Evolutionary conservation across 2,329 filamentous ascomycete genomes (phyloP).

Genomic region (Ceratocystis alfenasii): DNA sequence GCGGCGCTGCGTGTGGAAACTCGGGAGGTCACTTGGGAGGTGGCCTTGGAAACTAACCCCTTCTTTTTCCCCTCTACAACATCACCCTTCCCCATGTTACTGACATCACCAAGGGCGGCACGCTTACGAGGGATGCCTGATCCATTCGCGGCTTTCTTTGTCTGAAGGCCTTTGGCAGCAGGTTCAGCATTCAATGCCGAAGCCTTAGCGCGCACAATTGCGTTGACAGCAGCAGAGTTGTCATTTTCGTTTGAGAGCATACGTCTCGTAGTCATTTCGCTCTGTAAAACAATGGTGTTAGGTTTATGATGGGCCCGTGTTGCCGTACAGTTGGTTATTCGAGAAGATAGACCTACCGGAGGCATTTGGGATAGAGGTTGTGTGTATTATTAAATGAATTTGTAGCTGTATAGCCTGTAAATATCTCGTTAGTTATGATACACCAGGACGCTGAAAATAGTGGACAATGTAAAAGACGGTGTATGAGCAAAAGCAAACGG

Average conservation of each 20-base stretch:
- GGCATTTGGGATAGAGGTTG: constrained; percentile 28
- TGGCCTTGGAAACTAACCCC: constrained; percentile 63
- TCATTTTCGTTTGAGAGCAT: constrained; percentile 85
- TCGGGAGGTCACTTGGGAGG: constrained; percentile 66
- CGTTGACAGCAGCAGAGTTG: constrained; percentile 69
- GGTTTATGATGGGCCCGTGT: not conserved
- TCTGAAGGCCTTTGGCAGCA: constrained; percentile 47
- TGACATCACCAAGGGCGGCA: constrained; percentile 81
- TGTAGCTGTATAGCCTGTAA: constrained; percentile 1
- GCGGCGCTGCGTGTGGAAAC: constrained; percentile 45
- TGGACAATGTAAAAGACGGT: not conserved
- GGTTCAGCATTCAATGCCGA: constrained; percentile 55
- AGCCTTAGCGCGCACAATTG: constrained; percentile 85
- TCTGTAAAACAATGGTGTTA: constrained; percentile 10
- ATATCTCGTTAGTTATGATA: not conserved
- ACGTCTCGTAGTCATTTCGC: constrained; percentile 34
- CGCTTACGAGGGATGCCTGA: constrained; percentile 54
- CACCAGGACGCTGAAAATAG: not conserved
- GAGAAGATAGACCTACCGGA: constrained; percentile 29
- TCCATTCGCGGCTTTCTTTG: constrained; percentile 52
- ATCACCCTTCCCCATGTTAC: constrained; percentile 79
- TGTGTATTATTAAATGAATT: constrained; percentile 16
- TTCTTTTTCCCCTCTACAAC: constrained; percentile 69
- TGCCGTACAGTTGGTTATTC: not conserved
- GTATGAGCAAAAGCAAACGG: not conserved